A percentile compares a stretch with the other conserved stretches of the same genome.
These are phyloP conservation scores for Phialophora macrospora DNA, from an alignment of 2,329 filamentous ascomycete species.

Conservation along the genomic window DNA sequence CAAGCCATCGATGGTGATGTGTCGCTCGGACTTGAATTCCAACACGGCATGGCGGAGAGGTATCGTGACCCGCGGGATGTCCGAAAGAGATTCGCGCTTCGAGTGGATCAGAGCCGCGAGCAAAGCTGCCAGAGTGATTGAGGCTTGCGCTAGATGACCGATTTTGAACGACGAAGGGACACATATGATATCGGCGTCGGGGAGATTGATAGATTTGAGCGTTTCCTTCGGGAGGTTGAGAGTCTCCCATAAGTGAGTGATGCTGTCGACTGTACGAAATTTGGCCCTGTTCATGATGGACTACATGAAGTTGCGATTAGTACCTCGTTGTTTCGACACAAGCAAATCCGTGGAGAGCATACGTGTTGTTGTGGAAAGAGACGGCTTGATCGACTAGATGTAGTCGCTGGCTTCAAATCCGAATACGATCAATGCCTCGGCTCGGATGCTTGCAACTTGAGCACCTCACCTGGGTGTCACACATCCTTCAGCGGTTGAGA, in stretches of 20 bases:
- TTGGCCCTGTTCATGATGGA: conserved; percentile 2
- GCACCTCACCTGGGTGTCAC: no score
- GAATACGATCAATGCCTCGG: neutral
- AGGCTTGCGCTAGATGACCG: conserved; percentile 57
- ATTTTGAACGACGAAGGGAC: conserved; percentile 61
- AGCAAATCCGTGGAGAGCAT: neutral
- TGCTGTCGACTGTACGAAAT: conserved; percentile 19
- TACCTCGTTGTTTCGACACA: neutral
- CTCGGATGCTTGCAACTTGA: neutral
- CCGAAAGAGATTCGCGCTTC: conserved; percentile 38
- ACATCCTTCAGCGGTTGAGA: no score
- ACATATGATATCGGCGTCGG: conserved; percentile 5
- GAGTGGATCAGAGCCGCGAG: conserved; percentile 55
- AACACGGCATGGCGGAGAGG: conserved; percentile 53
- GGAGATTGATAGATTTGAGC: conserved; percentile 17
- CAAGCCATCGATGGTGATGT: conserved; percentile 54
- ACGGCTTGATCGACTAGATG: neutral
- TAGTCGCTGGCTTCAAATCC: neutral
- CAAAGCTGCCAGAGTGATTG: conserved; percentile 59
- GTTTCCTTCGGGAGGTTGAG: conserved; percentile 33
- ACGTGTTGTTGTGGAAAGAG: neutral
- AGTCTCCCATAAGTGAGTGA: conserved; percentile 36
- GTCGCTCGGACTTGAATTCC: conserved; percentile 60
- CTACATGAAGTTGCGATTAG: neutral
- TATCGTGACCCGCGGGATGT: conserved; percentile 50